A percentile compares a stretch with the other conserved stretches of the same genome.
Conservation (phyloP, 179 eudicot species). For the Sideroxylon spinosum region DNA sequence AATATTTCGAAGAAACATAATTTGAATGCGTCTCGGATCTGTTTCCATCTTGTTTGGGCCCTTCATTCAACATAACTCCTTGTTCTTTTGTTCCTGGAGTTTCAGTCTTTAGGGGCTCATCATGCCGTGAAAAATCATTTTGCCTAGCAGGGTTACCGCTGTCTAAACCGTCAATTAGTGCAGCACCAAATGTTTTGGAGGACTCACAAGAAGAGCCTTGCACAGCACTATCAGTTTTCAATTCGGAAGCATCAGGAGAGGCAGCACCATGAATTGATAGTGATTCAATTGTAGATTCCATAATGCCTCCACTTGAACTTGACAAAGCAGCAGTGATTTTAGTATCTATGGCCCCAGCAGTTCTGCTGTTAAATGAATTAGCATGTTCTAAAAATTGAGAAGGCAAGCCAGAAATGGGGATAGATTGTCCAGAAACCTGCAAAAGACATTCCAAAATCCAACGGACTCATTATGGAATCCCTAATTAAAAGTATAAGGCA, state of each 20-base stretch:
- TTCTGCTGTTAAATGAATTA: slow-evolving; percentile 21
- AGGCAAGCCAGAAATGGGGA: slow-evolving; percentile 23
- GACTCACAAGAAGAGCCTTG: slow-evolving; percentile 16
- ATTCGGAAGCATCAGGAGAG: slow-evolving; percentile 23
- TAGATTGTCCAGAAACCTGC: slow-evolving; percentile 37
- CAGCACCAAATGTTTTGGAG: slow-evolving; percentile 20
- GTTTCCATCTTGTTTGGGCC: slow-evolving; percentile 6
- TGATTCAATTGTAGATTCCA: slow-evolving; percentile 19
- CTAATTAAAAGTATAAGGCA: background rate
- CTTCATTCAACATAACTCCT: slow-evolving; percentile 14
- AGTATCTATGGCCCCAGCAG: slow-evolving; percentile 22
- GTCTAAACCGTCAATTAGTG: slow-evolving; percentile 9
- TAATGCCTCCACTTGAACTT: background rate
- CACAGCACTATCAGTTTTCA: slow-evolving; percentile 16
- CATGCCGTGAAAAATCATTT: slow-evolving; percentile 15
- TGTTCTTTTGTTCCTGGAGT: slow-evolving; percentile 21
- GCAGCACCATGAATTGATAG: slow-evolving; percentile 20
- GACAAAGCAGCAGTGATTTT: slow-evolving; percentile 18
- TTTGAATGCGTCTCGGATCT: slow-evolving; percentile 12
- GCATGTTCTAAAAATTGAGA: slow-evolving; percentile 17
- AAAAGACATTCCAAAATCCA: slow-evolving; percentile 12
- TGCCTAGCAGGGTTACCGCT: slow-evolving; percentile 20
- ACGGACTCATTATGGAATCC: background rate
- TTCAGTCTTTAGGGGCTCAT: slow-evolving; percentile 21
- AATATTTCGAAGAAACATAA: slow-evolving; percentile 17